Base-by-base conservation (phyloP, 352 stramenopile genomes). In the Globisporangium alternatum region DNA sequence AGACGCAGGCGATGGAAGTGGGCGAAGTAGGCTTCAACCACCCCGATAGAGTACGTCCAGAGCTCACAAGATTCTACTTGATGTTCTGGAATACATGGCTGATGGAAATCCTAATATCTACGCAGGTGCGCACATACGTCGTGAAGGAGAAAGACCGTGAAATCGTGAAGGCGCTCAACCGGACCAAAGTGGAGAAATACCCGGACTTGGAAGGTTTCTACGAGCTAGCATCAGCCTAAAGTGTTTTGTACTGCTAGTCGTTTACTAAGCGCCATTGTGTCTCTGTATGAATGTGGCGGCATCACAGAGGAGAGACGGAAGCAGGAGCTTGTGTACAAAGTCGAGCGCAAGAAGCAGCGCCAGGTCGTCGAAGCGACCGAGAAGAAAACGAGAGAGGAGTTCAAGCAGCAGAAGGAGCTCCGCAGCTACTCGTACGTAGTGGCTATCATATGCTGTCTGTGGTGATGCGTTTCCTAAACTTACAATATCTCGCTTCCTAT, bases 1-100 rank as follows among this genome's bases (percentile, higher is more conserved):
- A 98, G 69, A 89, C 83, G 1, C 64, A 72, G 43, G 78, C 77
- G 28, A 98, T 98, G 90, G 91, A 97, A 59, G 88, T 96, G 47
- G 94, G 94, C 22, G 86, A 96, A 76, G 91, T 98, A 2, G 83
- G 84, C 56, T 93, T 91, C 59, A 78, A 92, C 56, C 77, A 91
- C 53, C 81, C 81, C 0, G 81, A 90, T 5, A 71, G 81, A 53
- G 83, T 88, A 66, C 60, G 70, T 75, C 6, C 17, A 25, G 19
- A 21, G 44, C 49, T 10, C 30, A 48, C 17, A 12, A 49, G 17
- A 7, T 22, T 31, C 39, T 31, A 30, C 21, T 0, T 68, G 0
- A 15, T 5, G 52, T 6, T 53, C 54, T 31, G 49, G 17, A 1
- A 19, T 9, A 28, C 19, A 28, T 28, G 6, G 31, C 17, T 67